These are phyloP conservation scores for Penicillium psychrosexuale DNA, from an alignment of 2,329 filamentous ascomycete species.

Conservation along the genomic window DNA sequence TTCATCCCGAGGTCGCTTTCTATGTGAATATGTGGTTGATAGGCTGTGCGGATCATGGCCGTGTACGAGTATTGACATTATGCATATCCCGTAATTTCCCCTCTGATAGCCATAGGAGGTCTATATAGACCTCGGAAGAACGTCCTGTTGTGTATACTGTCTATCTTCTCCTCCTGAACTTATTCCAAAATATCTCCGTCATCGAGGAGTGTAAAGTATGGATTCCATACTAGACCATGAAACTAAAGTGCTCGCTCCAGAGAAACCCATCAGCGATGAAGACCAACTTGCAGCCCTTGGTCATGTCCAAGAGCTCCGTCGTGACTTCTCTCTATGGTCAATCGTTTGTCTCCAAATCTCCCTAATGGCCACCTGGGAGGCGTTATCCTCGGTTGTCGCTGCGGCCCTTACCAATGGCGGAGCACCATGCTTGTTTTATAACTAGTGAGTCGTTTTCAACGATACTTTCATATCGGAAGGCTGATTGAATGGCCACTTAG, in stretches of 20 bases:
- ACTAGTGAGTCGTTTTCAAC: slow-evolving; percentile 14
- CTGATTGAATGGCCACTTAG: slow-evolving; percentile 19
- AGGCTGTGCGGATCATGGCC: neutral
- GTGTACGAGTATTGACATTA: neutral
- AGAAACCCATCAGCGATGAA: slow-evolving; percentile 20
- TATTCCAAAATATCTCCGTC: neutral
- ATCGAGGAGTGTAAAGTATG: slow-evolving; percentile 3
- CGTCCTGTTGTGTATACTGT: no score
- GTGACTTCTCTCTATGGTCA: slow-evolving; percentile 46
- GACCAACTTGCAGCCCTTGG: slow-evolving; percentile 22
- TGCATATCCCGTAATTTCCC: neutral
- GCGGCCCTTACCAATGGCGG: slow-evolving; percentile 47
- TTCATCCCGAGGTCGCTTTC: neutral
- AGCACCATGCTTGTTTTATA: slow-evolving; percentile 29
- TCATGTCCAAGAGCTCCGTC: slow-evolving; percentile 27
- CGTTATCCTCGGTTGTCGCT: slow-evolving; percentile 46
- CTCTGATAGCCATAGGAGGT: neutral
- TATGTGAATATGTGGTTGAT: neutral
- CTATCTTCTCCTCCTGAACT: neutral
- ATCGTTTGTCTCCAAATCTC: slow-evolving; percentile 46
- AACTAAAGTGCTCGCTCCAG: slow-evolving; percentile 6
- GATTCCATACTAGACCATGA: slow-evolving; percentile 1
- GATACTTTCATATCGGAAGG: neutral
- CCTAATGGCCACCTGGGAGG: slow-evolving; percentile 54
- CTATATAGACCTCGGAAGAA: neutral